Conservation (phyloP, 306 rosid species). For the Hippophae tibetana region DNA sequence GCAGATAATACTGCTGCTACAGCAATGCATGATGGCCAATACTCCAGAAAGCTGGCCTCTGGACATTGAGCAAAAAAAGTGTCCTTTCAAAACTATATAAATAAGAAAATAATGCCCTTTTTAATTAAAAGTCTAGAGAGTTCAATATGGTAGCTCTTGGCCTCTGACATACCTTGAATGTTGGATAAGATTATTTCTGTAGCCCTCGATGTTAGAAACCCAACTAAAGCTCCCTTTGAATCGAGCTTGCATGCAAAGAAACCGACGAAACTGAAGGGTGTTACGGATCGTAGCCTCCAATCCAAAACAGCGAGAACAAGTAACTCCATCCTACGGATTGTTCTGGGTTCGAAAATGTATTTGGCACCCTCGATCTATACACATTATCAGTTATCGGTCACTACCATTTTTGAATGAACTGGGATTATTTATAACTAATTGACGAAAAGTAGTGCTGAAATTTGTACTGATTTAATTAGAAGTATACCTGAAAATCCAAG, state of each 20-base stretch:
- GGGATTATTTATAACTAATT: too few species aligned
- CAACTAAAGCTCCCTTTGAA: conserved; percentile 44
- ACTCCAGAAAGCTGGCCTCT: conserved; percentile 78
- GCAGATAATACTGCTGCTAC: conserved; percentile 84
- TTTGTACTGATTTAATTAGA: background rate
- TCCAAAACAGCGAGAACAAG: conserved; percentile 71
- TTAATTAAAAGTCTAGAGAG: background rate
- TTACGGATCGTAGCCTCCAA: conserved; percentile 92
- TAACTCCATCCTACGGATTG: conserved; percentile 78
- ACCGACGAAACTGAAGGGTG: conserved; percentile 80
- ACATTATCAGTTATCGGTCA: background rate
- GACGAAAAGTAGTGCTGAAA: too few species aligned
- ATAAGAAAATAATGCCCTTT: background rate
- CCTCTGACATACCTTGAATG: conserved; percentile 45
- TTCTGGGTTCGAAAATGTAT: conserved; percentile 72
- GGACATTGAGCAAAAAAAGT: conserved; percentile 15
- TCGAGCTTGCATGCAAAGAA: conserved; percentile 88
- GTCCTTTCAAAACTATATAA: background rate
- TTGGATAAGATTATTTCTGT: conserved; percentile 67
- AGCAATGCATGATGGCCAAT: conserved; percentile 97
- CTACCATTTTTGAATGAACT: background rate
- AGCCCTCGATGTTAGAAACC: conserved; percentile 68
- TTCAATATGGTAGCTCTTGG: too few species aligned
- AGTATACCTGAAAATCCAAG: conserved; percentile 78
- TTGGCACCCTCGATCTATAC: conserved; percentile 70